Evolutionary conservation across 2,329 filamentous ascomycete species (phyloP), one percentile per base, ranked within the genome.

Genomic region (Stagonosporopsis chrysanthemi): DNA sequence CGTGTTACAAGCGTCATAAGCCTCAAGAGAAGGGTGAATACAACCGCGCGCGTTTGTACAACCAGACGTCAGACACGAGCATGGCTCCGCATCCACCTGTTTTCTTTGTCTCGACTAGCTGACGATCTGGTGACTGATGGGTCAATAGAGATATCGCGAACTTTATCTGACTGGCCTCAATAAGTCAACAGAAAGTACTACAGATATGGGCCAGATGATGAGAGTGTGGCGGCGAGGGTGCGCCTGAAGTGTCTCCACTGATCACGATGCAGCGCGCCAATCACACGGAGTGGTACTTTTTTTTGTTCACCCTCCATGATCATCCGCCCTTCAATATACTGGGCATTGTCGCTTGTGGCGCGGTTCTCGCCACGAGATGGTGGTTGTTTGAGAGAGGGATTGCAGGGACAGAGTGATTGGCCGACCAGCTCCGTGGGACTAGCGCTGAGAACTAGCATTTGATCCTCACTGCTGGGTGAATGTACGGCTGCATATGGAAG

Each of bases 391-490:
- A 43, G 15, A 52, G 17, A 44, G n/a, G 31, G 28, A 26, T 38
- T 28, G 23, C n/a, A 23, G 42, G 43, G 14, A 8, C 9, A 24
- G 29, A 48, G 39, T 39, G 54, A 49, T 57, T 57, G 54, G 54
- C 39, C 40, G 39, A 44, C 24, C 29, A 24, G 2, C 5, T 29
- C 41, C 23, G 41, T 31, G 6, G 39, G 19, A 28, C 54, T 57
- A 57, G 44, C 26, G 43, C 43, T 6, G 8, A 38, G 19, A 8
- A 43, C 54, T 52, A 47, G 19, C 8, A 39, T 3, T 39, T 52
- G 42, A 56, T 48, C 47, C 48, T 52, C 38, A 52, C 31, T 35
- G 24, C 31, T 49, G 54, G 54, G 54, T 39, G 38, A 42, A 48
- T 43, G n/a, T 44, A 41, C 33, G 42, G 12, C 43, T 48, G 43